Conservation (phyloP, 768 basidiomycete species). For the Crassisporium funariophilum region DNA sequence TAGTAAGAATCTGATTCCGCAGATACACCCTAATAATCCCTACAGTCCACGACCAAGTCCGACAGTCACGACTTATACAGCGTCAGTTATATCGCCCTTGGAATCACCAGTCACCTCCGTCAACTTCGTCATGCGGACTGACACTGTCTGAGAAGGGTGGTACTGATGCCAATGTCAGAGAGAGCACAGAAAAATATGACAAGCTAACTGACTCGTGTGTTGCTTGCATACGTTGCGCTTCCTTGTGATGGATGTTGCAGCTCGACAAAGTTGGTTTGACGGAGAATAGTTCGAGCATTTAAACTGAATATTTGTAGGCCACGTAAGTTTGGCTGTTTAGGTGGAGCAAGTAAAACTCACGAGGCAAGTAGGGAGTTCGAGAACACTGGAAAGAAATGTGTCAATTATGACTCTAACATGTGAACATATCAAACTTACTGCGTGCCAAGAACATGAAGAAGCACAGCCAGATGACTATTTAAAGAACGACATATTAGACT, state of each 20-base stretch:
- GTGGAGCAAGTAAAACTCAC: too few species aligned
- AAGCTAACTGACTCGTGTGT: neutral
- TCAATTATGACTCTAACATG: neutral
- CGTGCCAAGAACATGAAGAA: slow-evolving; percentile 4
- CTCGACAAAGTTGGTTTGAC: neutral
- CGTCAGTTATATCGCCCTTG: neutral
- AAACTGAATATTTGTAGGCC: neutral
- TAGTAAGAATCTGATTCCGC: too few species aligned
- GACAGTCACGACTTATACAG: too few species aligned
- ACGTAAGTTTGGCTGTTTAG: neutral
- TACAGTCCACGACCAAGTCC: too few species aligned
- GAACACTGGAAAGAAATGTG: slow-evolving; percentile 3
- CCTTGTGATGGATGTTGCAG: neutral
- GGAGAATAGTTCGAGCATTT: slow-evolving; percentile 8
- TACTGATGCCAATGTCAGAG: neutral
- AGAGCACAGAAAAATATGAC: neutral
- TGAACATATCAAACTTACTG: neutral
- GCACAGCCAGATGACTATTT: slow-evolving; percentile 5
- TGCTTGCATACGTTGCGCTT: neutral
- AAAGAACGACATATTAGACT: neutral
- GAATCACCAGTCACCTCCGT: neutral
- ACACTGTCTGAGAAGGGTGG: neutral
- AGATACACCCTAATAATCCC: too few species aligned
- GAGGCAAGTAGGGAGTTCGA: slow-evolving; percentile 14
- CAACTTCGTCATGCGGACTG: neutral